Percentiles rank a stretch among this genome's conserved stretches.
Evolutionary conservation across 2,329 filamentous ascomycete species (phyloP).

Genomic region (Dendrostoma leiphaemia): DNA sequence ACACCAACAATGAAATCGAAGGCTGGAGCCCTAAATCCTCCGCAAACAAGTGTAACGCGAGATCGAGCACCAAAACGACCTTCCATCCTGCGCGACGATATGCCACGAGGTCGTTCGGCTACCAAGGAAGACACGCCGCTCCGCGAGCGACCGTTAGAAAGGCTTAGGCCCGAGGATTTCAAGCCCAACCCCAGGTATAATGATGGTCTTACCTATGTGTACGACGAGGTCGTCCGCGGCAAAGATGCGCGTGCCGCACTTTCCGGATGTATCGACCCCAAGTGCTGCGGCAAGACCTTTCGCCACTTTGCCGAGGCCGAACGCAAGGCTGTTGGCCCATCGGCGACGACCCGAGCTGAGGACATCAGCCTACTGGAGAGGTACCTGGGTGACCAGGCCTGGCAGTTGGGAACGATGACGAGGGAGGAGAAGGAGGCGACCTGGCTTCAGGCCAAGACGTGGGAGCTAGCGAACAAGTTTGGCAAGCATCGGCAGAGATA

Average conservation of each 20-base stretch:
- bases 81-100: conserved; percentile 17
- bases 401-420: conserved; percentile 57
- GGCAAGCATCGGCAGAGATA: conserved; percentile 78
- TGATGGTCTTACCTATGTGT: conserved; percentile 70
- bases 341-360: conserved; percentile 31
- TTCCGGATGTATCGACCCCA: conserved; percentile 69
- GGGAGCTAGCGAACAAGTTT: conserved; percentile 69
- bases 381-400: conserved; percentile 57
- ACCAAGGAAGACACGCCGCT: conserved; percentile 31
- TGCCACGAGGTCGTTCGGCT: conserved; percentile 11
- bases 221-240: conserved; percentile 69
- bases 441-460: conserved; percentile 73
- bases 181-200: conserved; percentile 75
- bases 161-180: conserved; percentile 70
- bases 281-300: conserved; percentile 75
- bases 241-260: conserved; percentile 68
- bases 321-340: conserved; percentile 35
- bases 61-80: conserved; percentile 9
- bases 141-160: conserved; percentile 54
- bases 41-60: neutral
- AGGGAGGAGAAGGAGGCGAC: conserved; percentile 61
- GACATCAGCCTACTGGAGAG: conserved; percentile 53
- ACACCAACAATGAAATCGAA: neutral
- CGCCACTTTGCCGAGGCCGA: conserved; percentile 60
- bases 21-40: neutral